Conservation (phyloP, 805 yeast species). For the Spathaspora boniae region DNA sequence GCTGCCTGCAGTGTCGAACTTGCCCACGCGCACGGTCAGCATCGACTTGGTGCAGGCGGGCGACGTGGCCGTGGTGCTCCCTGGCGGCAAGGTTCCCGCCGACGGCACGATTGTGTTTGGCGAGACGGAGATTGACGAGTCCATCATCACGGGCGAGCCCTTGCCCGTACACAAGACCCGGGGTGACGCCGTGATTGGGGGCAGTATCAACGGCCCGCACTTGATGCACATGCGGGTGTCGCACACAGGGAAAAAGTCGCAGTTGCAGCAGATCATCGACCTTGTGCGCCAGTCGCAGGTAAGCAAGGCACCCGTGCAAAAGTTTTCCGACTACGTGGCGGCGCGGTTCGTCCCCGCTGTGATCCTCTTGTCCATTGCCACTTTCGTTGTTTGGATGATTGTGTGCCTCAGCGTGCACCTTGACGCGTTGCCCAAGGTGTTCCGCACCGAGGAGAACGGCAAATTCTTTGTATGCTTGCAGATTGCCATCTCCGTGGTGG, state of each 20-base stretch:
- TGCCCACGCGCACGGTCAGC: slow-evolving; percentile 49
- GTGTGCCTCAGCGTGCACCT: slow-evolving; percentile 21
- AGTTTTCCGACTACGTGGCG: slow-evolving; percentile 81
- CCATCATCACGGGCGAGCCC: slow-evolving; percentile 90
- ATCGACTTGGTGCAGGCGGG: slow-evolving; percentile 73
- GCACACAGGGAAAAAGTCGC: slow-evolving; percentile 78
- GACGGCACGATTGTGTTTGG: slow-evolving; percentile 85
- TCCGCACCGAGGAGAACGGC: slow-evolving; percentile 47
- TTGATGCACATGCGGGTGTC: slow-evolving; percentile 65
- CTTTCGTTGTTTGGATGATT: slow-evolving; percentile 50
- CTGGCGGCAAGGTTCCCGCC: slow-evolving; percentile 88
- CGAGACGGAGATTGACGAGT: slow-evolving; percentile 80
- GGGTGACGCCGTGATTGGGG: slow-evolving; percentile 77
- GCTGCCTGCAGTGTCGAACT: slow-evolving; percentile 15
- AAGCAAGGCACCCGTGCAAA: slow-evolving; percentile 84
- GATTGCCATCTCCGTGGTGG: slow-evolving; percentile 85
- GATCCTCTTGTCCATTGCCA: slow-evolving; percentile 54
- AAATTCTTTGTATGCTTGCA: slow-evolving; percentile 66
- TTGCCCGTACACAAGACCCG: slow-evolving; percentile 60
- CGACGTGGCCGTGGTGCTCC: slow-evolving; percentile 74
- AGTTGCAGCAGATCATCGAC: slow-evolving; percentile 79
- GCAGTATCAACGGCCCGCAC: slow-evolving; percentile 83
- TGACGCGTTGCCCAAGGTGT: slow-evolving; percentile 43
- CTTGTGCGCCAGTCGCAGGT: slow-evolving; percentile 89
- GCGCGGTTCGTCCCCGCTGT: slow-evolving; percentile 82